These are phyloP conservation scores for Myxozyma mucilagina DNA, from an alignment of 805 yeast genomes.

Conservation along the genomic window DNA sequence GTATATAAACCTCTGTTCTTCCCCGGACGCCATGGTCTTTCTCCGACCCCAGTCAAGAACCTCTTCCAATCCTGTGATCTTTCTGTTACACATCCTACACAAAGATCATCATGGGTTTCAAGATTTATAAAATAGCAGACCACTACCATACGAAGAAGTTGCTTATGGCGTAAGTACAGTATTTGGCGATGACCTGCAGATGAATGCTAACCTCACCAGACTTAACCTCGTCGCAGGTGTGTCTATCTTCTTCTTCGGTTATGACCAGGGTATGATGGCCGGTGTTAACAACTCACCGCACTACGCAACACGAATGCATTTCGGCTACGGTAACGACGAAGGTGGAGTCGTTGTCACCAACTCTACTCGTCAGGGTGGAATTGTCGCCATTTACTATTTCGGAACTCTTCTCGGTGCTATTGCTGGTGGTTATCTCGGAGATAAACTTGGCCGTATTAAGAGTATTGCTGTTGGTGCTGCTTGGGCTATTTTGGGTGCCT, in stretches of 20 bases:
- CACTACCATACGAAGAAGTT: constrained; percentile 15
- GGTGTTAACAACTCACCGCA: constrained; percentile 41
- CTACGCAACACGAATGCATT: constrained; percentile 33
- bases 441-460: constrained; percentile 59
- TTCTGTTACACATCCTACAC: neutral
- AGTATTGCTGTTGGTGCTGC: constrained; percentile 55
- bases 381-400: constrained; percentile 41
- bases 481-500: constrained; percentile 58
- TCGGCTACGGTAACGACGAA: constrained; percentile 9
- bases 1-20: neutral
- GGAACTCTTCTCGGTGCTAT: constrained; percentile 36
- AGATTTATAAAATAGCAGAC: constrained; percentile 12
- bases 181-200: neutral
- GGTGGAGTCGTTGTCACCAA: constrained; percentile 31
- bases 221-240: constrained; percentile 34
- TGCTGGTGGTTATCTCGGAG: constrained; percentile 48
- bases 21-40: neutral
- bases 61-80: neutral
- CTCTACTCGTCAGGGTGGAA: constrained; percentile 39
- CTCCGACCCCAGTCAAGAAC: neutral
- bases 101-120: neutral
- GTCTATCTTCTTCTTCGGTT: constrained; percentile 45
- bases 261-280: constrained; percentile 49
- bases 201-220: neutral
- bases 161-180: constrained; percentile 13